Evolutionary conservation across 1,139 yeast genomes (phyloP), one percentile per base, ranked within the genome.

Genomic region (Blastobotrys arbuscula): DNA sequence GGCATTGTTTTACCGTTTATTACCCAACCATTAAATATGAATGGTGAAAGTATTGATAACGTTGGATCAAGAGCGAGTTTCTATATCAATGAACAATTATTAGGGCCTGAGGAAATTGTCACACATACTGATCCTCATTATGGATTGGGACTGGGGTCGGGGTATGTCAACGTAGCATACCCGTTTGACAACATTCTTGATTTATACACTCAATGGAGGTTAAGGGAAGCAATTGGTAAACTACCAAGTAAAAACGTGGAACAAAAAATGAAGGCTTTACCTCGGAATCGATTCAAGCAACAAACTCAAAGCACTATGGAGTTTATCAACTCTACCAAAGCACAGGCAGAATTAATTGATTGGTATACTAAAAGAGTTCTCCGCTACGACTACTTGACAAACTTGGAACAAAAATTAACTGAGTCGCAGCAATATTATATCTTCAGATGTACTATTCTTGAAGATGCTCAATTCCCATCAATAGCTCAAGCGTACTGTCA

Each of bases 401-500:
- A 33, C 19, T 21, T 45, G 9, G 33, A 24, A 20, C 12, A 39
- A 2, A 5, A 13, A 15, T 23, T 39, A n/a, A 16, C 19, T 15
- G 18, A 39, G 3, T 7, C 20, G 7, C 38, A 13, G 33, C 37
- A 55, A 23, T 53, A 34, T 50, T 55, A 51, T 39, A 57, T 61
- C 9, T 62, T 60, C 52, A 54, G 62, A 36, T 61, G 65, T 45
- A 53, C 56, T 1, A 52, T 62, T 2, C 36, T 53, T 3, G 53
- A 51, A n/a, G 45, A 49, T n/a, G 53, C 60, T 4, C 39, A 43
- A 36, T 55, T 50, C 44, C 62, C 65, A 8, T 52, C 55, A 19
- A 35, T 57, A 19, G 62, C 62, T 1, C 44, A 45, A 28, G 66
- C 62, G 2, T 62, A 52, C 43, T 62, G 66, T 45, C 52, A 59